Evolutionary conservation across 2,329 filamentous ascomycete species (phyloP), one percentile per base, ranked within the genome.

Genomic region (Rhinocladiella similis): DNA sequence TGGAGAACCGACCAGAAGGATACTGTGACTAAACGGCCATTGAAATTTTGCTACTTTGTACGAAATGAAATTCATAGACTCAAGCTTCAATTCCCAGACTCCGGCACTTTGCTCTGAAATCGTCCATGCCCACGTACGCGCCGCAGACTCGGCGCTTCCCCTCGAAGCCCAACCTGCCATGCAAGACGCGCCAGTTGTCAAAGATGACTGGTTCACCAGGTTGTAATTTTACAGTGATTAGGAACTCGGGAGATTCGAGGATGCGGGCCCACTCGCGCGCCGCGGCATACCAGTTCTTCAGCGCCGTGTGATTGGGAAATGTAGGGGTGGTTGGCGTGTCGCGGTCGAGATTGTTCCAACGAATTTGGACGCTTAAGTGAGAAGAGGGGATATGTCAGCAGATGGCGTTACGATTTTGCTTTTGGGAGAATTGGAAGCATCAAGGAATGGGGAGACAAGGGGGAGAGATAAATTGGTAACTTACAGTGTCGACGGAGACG

Each of bases 271-370:
- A 97, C 65, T 84, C 85, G 50, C 83, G 79, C 13, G 91, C 92
- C 0, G 93, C 92, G 18, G 77, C 72, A 69, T 97, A 97, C 91
- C 93, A 97, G 36, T 73, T 42, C 50, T 64, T 64, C 45, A 63
- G 19, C 35, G 58, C 68, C 19, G 75, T 72, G 16, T 80, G 65
- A 3, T 71, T 68, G 5, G 70, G 71, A 67, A 85, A 82, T 41
- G 77, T 54, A 9, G 59, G 55, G 63, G 13, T 83, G 82, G 57
- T 90, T 80, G 56, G 56, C 2, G 86, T 81, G 1, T 89, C 90
- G 39, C 94, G 81, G 70, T 97, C 94, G 61, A 91, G 88, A 62
- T 92, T 93, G 71, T 99, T 99, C 94, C 94, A 99, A 52, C 93
- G 82, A 5, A 97, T 79, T 54, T 91, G 87, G 27, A 80, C 74